Percentiles rank a stretch among this genome's conserved stretches.
Conservation (phyloP, 495 filamentous ascomycete species). For the Penicillium cosmopolitanum region DNA sequence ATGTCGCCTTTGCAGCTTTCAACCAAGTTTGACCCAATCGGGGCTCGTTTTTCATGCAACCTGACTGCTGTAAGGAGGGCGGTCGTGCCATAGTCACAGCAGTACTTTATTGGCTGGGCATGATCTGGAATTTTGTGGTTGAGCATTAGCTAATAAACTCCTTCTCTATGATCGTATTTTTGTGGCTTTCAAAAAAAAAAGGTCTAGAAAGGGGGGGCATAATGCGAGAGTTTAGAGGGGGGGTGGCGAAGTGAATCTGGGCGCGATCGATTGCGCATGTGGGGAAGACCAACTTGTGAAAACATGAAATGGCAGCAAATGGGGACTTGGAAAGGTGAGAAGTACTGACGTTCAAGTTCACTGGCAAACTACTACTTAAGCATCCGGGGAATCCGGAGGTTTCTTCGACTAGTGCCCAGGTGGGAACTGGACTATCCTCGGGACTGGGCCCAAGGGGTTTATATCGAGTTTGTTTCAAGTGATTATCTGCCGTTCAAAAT, state of each 20-base stretch:
- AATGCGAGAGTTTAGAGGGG: background rate
- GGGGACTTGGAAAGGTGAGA: too few species aligned
- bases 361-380: too few species aligned
- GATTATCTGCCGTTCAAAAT: too few species aligned
- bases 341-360: too few species aligned
- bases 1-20: background rate
- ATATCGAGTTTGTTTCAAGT: too few species aligned
- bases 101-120: background rate
- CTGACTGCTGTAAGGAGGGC: background rate
- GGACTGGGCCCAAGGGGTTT: too few species aligned
- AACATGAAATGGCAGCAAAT: too few species aligned
- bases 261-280: background rate
- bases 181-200: background rate
- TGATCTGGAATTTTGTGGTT: background rate
- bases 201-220: background rate
- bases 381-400: too few species aligned
- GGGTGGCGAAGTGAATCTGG: background rate
- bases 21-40: background rate
- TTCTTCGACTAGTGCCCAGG: too few species aligned
- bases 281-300: background rate
- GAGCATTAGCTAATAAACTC: background rate
- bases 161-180: background rate
- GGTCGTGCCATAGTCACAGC: background rate
- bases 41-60: background rate
- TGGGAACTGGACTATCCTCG: too few species aligned